phyloP scores from a whole-genome alignment of 192 early-diverging fungal genomes.

The Gonapodya prolifera region DNA sequence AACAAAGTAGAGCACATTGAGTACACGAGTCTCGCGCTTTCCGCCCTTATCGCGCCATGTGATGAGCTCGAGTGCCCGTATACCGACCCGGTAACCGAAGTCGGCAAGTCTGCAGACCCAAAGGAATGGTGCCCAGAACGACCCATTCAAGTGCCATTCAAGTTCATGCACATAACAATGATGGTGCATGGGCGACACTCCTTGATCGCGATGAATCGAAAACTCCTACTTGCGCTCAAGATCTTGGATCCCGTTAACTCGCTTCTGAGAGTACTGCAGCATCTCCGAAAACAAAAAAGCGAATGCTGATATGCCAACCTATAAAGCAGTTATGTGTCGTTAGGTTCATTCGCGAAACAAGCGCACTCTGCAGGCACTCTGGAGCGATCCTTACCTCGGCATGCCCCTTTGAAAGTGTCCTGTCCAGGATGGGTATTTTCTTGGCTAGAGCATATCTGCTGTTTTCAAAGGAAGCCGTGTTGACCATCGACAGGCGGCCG shows the following conservation, averaged over 20 bases:
- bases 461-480: not conserved
- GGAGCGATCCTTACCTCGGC: not conserved
- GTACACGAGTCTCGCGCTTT: constrained; percentile 78
- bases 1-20: constrained; percentile 85
- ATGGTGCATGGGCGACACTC: no score
- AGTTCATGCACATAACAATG: no score
- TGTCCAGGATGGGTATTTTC: not conserved
- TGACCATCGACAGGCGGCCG: not conserved
- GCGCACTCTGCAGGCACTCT: no score
- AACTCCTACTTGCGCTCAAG: constrained; percentile 70
- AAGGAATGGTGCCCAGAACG: constrained; percentile 4
- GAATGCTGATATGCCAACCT: constrained; percentile 22
- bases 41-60: constrained; percentile 78
- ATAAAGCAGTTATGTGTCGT: no score
- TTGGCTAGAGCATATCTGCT: not conserved
- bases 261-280: constrained; percentile 91
- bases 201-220: not conserved
- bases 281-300: constrained; percentile 91
- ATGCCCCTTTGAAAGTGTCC: not conserved
- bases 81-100: constrained; percentile 87
- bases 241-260: constrained; percentile 86
- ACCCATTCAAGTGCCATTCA: no score
- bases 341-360: no score
- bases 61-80: constrained; percentile 74
- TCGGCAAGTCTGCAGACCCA: constrained; percentile 56